Conservation (phyloP, 495 filamentous ascomycete species). For the Podospora comata region DNA sequence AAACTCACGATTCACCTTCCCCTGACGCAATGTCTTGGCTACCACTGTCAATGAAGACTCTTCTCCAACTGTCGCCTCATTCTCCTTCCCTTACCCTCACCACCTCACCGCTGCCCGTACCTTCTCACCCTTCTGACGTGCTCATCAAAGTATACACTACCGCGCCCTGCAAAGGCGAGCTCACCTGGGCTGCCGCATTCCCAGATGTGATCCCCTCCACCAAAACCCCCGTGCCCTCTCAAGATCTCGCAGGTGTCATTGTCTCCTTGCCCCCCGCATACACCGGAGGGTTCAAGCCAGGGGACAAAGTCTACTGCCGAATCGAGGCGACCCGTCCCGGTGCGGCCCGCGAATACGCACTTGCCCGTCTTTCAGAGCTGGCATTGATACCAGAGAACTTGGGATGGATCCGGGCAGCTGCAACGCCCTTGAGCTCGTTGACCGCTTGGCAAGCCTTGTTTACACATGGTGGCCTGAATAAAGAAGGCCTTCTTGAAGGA, state of each 20-base stretch:
- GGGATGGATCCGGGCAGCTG: constrained; percentile 51
- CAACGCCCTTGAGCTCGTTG: constrained; percentile 56
- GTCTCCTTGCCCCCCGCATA: constrained; percentile 47
- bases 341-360: constrained; percentile 55
- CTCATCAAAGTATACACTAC: constrained; percentile 58
- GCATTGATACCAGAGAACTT: constrained; percentile 52
- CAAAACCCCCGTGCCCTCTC: constrained; percentile 49
- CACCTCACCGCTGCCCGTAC: constrained; percentile 28
- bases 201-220: constrained; percentile 40
- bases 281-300: constrained; percentile 40
- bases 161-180: constrained; percentile 57
- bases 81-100: constrained; percentile 25
- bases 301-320: constrained; percentile 60
- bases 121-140: constrained; percentile 46
- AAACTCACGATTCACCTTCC: background rate
- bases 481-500: constrained; percentile 25
- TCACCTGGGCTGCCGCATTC: constrained; percentile 46
- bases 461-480: constrained; percentile 33
- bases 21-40: constrained; percentile 14
- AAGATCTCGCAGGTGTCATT: constrained; percentile 49
- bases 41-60: constrained; percentile 30
- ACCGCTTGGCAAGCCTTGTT: constrained; percentile 63
- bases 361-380: constrained; percentile 32
- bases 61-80: constrained; percentile 30
- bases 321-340: constrained; percentile 48